Conservation (phyloP, 2,329 filamentous ascomycete species). For the Amylocarpus encephaloides region DNA sequence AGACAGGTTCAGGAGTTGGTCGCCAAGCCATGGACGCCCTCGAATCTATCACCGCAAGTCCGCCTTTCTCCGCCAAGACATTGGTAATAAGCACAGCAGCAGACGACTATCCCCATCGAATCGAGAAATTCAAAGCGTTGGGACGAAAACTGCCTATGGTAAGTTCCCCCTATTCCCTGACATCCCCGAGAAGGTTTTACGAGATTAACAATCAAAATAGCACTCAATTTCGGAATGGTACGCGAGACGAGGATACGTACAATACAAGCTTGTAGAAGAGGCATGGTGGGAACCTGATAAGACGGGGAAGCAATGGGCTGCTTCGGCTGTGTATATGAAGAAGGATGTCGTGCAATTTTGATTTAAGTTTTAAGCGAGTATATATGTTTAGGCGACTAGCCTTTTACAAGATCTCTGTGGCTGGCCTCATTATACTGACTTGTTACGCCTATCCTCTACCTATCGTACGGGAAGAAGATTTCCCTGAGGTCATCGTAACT, state of each 20-base stretch:
- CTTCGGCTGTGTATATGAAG: slow-evolving; percentile 21
- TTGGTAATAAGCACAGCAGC: slow-evolving; percentile 16
- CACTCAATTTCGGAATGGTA: slow-evolving; percentile 24
- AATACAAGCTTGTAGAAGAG: slow-evolving; percentile 14
- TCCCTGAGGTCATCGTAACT: too few relatives aligned
- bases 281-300: slow-evolving; percentile 15
- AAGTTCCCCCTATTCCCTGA: neutral
- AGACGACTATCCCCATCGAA: slow-evolving; percentile 10
- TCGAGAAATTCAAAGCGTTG: slow-evolving; percentile 10
- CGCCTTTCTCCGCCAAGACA: slow-evolving; percentile 19
- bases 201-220: slow-evolving; percentile 5
- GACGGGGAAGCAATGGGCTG: slow-evolving; percentile 16
- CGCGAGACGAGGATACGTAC: slow-evolving; percentile 22
- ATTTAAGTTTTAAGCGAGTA: too few relatives aligned
- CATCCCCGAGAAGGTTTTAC: too few relatives aligned
- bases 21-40: slow-evolving; percentile 24
- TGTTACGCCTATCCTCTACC: too few relatives aligned
- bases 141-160: slow-evolving; percentile 8
- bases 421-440: too few relatives aligned
- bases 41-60: slow-evolving; percentile 14
- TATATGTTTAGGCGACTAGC: too few relatives aligned
- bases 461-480: too few relatives aligned
- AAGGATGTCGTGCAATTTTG: slow-evolving; percentile 15
- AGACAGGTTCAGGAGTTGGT: slow-evolving; percentile 16
- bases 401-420: too few relatives aligned